Evolutionary conservation across 2,329 filamentous ascomycete species (phyloP), one percentile per base, ranked within the genome.

Genomic region (Phaeomoniella chlamydospora): DNA sequence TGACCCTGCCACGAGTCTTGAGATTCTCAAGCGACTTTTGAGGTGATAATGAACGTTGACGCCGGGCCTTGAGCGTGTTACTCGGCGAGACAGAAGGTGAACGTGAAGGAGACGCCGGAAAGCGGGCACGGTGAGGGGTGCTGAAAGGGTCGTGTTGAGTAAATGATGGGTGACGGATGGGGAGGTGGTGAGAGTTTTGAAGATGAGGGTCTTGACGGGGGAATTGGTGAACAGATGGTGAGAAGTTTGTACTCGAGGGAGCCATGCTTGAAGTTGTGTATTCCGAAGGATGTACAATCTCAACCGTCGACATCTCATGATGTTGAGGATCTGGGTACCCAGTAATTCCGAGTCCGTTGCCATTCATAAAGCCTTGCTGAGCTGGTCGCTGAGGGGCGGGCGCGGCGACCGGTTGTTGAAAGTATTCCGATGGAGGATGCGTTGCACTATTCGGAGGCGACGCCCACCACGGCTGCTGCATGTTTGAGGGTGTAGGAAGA

Each of bases 391-490:
- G 54, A n/a, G 54, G 49, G 17, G 49, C 40, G 15, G 58, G 50
- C 15, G 57, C 54, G 18, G 53, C 49, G 36, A 56, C 44, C 15
- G 51, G 47, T 35, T 54, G 55, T 40, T 59, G 58, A 14, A 37
- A 36, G 12, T 30, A n/a, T 18, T 41, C 44, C 32, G 55, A 49
- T 35, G 50, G 44, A 29, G 54, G 55, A 22, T 53, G 51, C 34
- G 56, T 56, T 33, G 56, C 41, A 37, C 50, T 47, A 36, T 51
- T 49, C 34, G 52, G 45, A 19, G 53, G 44, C 44, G 57, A 51
- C 14, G 58, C 55, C 58, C 60, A 63, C 58, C 60, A 59, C 10
- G 45, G 37, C 35, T 60, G 57, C 15, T 47, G 41, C 41, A 59
- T 56, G 15, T 55, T 61, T 56, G 14, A 57, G 49, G n/a, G 56